These are phyloP conservation scores for Aspergillus phoenicis DNA, from an alignment of 2,329 filamentous ascomycete species.

Conservation along the genomic window DNA sequence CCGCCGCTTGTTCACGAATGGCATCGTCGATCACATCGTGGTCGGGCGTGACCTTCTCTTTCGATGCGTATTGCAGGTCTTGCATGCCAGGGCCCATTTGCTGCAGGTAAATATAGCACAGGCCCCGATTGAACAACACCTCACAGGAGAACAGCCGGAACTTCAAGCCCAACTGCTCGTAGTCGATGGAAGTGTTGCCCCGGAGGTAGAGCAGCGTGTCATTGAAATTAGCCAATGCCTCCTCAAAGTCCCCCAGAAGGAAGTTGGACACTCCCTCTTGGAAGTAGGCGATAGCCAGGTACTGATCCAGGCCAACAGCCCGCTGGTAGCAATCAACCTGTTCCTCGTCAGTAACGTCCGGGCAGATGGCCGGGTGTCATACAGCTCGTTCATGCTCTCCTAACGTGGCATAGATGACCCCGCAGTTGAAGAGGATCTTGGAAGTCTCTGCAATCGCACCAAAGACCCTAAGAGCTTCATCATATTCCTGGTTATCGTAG, in stretches of 20 bases:
- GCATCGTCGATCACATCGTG: conserved; percentile 98
- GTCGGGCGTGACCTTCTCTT: conserved; percentile 94
- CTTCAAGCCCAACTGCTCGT: conserved; percentile 89
- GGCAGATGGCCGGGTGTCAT: conserved; percentile 40
- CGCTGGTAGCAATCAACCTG: conserved; percentile 95
- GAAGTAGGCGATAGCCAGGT: conserved; percentile 96
- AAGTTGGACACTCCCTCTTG: conserved; percentile 99
- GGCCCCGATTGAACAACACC: conserved; percentile 92
- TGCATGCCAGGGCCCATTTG: conserved; percentile 88
- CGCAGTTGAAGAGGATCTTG: conserved; percentile 98
- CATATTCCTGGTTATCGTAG: conserved; percentile 98
- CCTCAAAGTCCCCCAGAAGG: conserved; percentile 92
- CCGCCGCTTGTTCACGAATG: conserved; percentile 88
- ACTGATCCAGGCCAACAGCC: conserved; percentile 86
- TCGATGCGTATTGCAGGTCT: conserved; percentile 85
- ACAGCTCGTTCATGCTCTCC: conserved; percentile 96
- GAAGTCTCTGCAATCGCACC: conserved; percentile 89
- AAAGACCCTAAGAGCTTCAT: conserved; percentile 81
- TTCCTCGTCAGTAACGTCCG: conserved; percentile 13
- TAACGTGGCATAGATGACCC: conserved; percentile 93
- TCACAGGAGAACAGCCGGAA: conserved; percentile 98
- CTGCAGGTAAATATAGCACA: conserved; percentile 96
- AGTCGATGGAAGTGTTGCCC: conserved; percentile 97
- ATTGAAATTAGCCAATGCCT: conserved; percentile 97
- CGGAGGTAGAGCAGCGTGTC: conserved; percentile 92